Conservation (phyloP, 371 early-diverging fungal species). For the Paraphysoderma sedebokerense region DNA sequence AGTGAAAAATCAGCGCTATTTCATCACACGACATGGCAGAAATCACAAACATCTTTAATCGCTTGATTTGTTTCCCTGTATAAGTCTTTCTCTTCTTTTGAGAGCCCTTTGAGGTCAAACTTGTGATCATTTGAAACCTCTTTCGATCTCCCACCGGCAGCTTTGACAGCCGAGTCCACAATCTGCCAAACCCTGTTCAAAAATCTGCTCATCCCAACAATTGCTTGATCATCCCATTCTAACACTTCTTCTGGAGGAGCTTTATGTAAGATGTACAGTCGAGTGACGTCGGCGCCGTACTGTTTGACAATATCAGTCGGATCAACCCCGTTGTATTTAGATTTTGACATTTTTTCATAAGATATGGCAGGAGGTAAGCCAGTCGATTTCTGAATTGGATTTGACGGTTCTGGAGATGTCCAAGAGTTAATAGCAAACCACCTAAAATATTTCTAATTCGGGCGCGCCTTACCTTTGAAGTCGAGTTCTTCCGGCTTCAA, state of each 20-base stretch:
- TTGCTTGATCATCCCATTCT: conserved; percentile 78
- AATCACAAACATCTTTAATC: too few relatives aligned
- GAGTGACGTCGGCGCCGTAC: conserved; percentile 69
- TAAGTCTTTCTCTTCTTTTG: too few relatives aligned
- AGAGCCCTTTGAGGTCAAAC: too few relatives aligned
- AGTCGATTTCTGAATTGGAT: conserved; percentile 41
- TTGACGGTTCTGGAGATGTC: conserved; percentile 16
- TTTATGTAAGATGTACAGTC: conserved; percentile 73
- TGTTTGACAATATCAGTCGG: conserved; percentile 48
- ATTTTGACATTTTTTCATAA: conserved; percentile 91
- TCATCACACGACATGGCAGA: too few relatives aligned
- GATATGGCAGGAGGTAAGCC: conserved; percentile 38
- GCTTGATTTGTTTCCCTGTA: too few relatives aligned
- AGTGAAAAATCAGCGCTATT: too few relatives aligned
- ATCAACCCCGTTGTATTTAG: conserved; percentile 86
- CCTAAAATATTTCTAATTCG: not conserved
- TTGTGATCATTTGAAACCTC: too few relatives aligned
- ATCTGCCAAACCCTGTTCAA: conserved; percentile 30
- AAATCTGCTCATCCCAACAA: conserved; percentile 84
- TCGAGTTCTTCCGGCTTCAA: conserved; percentile 62
- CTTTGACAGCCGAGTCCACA: too few relatives aligned
- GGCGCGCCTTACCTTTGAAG: conserved; percentile 17
- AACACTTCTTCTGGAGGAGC: conserved; percentile 80
- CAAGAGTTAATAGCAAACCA: not conserved
- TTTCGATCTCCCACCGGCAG: too few relatives aligned